phyloP scores from a whole-genome alignment of 495 filamentous ascomycete species.

The Aspergillus nidulans region DNA sequence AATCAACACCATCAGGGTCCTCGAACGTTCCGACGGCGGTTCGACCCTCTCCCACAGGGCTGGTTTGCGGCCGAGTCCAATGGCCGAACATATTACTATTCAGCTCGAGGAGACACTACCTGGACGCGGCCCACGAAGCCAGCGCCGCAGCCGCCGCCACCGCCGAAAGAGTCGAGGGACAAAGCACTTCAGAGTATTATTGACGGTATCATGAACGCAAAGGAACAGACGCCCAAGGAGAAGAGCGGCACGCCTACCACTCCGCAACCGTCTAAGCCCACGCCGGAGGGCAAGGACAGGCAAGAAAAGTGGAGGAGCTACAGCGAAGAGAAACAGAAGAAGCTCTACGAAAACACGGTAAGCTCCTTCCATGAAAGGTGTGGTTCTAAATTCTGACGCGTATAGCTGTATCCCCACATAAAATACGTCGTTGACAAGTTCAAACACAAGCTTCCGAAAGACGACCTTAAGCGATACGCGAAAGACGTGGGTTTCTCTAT shows the following conservation, averaged over 20 bases:
- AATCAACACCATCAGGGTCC: conserved; percentile 50
- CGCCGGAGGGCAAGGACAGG: conserved; percentile 58
- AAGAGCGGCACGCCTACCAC: conserved; percentile 48
- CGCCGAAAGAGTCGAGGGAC: conserved; percentile 63
- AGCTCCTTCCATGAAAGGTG: conserved; percentile 16
- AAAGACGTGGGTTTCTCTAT: conserved; percentile 59
- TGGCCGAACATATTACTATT: conserved; percentile 78
- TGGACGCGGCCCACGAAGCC: conserved; percentile 72
- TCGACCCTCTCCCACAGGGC: conserved; percentile 63
- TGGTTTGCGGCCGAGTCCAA: conserved; percentile 73
- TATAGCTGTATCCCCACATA: conserved; percentile 73
- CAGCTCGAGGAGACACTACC: conserved; percentile 64
- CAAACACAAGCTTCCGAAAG: conserved; percentile 74
- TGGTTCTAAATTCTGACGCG: not conserved
- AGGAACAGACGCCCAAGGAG: conserved; percentile 63
- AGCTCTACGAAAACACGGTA: conserved; percentile 88
- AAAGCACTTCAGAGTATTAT: conserved; percentile 78
- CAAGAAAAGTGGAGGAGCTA: conserved; percentile 77
- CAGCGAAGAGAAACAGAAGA: conserved; percentile 82
- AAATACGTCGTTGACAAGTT: conserved; percentile 84
- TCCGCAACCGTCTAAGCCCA: conserved; percentile 45
- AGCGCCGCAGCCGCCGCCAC: conserved; percentile 56
- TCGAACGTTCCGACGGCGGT: conserved; percentile 51
- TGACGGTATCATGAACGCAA: conserved; percentile 68
- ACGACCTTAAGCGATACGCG: conserved; percentile 80